Conservation (phyloP, 306 rosid species). For the Inga leiocalycina region DNA sequence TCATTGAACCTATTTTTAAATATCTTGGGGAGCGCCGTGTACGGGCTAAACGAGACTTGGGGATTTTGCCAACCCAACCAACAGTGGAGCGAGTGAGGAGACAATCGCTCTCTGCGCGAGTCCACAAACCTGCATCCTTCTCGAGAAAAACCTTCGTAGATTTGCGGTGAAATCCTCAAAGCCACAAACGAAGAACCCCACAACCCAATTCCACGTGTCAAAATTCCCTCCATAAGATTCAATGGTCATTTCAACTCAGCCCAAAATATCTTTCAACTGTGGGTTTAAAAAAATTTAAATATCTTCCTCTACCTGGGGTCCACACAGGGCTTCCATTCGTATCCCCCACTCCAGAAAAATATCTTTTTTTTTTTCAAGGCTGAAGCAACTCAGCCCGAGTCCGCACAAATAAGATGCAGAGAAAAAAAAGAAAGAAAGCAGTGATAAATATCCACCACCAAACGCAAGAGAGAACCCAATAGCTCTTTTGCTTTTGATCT, state of each 20-base stretch:
- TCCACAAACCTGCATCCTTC: neutral
- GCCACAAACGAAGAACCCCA: slow-evolving; percentile 43
- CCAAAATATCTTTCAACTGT: slow-evolving; percentile 51
- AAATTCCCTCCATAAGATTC: slow-evolving; percentile 25
- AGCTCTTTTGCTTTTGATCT: slow-evolving; percentile 37
- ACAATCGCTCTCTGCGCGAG: neutral
- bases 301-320: slow-evolving; percentile 28
- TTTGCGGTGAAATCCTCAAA: slow-evolving; percentile 36
- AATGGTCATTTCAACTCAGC: slow-evolving; percentile 31
- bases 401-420: no score
- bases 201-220: slow-evolving; percentile 41
- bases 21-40: neutral
- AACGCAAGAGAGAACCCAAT: slow-evolving; percentile 43
- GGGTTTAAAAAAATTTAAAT: slow-evolving; percentile 30
- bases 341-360: slow-evolving; percentile 41
- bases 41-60: neutral
- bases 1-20: no score
- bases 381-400: no score
- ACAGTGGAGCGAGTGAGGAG: neutral
- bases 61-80: neutral
- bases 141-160: neutral
- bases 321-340: neutral
- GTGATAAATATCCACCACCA: slow-evolving; percentile 52
- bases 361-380: slow-evolving; percentile 7
- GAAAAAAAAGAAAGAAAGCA: neutral